Evolutionary conservation across 768 basidiomycete species (phyloP), one percentile per base, ranked within the genome.

Genomic region (Kwoniella pini): DNA sequence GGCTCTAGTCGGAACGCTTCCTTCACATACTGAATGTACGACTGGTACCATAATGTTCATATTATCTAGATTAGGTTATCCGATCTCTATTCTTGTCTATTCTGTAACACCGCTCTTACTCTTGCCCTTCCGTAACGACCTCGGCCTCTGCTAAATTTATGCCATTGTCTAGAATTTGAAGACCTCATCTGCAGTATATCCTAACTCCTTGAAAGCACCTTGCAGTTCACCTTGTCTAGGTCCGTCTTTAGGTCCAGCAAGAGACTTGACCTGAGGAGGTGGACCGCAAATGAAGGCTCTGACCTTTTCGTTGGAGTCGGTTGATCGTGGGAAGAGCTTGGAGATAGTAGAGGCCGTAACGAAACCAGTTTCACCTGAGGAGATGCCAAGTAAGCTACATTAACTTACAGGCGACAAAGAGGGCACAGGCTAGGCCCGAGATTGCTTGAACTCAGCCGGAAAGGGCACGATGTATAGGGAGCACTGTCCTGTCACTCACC

Each of bases 231-330:
- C 94, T 79, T 96, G 93, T 79, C 89, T 86, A 82, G 83, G 85
- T 15, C 91, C 90, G 3, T 85, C 87, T 81, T 98, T 98, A 77
- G 88, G 85, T 17, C 96, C 96, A 52, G 90, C 86, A 60, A 98
- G 68, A 1, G 91, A 85, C n/a, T 83, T 83, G n/a, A 97, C 88
- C 77, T 96, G 93, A 4, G 84, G 85, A 12, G 93, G 95, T 24
- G 67, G 79, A 86, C 91, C 94, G 73, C 94, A 97, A 22, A 97
- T 80, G 75, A 93, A 90, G 57, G 94, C 80, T 81, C 93, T 94
- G 69, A 91, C 83, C 80, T 92, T 94, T 58, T 90, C 85, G 7
- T 83, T 84, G 15, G 86, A 76, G 10, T 82, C 81, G 21, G 89
- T 79, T 0, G 87, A 81, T 36, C 67, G 56, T 1, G 86, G 83